Conservation (phyloP, 805 yeast genomes). For the Candida gorgasii region DNA sequence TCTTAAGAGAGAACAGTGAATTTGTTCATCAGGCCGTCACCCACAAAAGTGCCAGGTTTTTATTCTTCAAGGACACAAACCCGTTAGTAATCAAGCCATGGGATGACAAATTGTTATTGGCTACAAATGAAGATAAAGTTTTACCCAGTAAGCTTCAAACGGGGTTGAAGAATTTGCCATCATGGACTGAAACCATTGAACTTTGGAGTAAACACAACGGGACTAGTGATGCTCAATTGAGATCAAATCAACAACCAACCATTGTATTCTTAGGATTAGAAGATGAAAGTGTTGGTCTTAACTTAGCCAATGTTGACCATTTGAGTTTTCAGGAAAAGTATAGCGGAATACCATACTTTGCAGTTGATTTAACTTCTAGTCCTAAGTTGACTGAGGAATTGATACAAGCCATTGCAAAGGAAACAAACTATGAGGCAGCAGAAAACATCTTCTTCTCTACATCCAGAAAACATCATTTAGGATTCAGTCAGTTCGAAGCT, state of each 20-base stretch:
- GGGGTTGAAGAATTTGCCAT: conserved; percentile 23
- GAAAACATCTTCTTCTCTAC: conserved; percentile 29
- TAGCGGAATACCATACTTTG: conserved; percentile 64
- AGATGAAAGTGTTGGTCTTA: conserved; percentile 46
- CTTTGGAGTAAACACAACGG: conserved; percentile 35
- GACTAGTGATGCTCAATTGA: conserved; percentile 39
- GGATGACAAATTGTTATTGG: conserved; percentile 30
- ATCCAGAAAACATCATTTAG: conserved; percentile 38
- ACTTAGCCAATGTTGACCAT: conserved; percentile 26
- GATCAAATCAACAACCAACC: conserved; percentile 36
- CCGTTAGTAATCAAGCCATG: conserved; percentile 34
- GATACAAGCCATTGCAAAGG: conserved; percentile 17
- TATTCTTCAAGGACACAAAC: conserved; percentile 38
- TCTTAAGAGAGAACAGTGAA: conserved; percentile 55
- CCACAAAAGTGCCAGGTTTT: conserved; percentile 50
- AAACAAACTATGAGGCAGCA: conserved; percentile 6
- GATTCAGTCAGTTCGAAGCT: conserved; percentile 48
- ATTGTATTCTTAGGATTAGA: conserved; percentile 47
- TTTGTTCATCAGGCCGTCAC: conserved; percentile 49
- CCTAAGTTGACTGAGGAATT: conserved; percentile 42
- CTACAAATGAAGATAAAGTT: conserved; percentile 39
- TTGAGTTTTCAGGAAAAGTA: conserved; percentile 49
- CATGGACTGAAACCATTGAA: conserved; percentile 18
- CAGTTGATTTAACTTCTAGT: conserved; percentile 55
- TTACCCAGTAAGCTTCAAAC: conserved; percentile 3